Percentiles rank a stretch among this genome's conserved stretches.
Conservation (phyloP, 2,329 filamentous ascomycete genomes). For the Xylariales sp. region DNA sequence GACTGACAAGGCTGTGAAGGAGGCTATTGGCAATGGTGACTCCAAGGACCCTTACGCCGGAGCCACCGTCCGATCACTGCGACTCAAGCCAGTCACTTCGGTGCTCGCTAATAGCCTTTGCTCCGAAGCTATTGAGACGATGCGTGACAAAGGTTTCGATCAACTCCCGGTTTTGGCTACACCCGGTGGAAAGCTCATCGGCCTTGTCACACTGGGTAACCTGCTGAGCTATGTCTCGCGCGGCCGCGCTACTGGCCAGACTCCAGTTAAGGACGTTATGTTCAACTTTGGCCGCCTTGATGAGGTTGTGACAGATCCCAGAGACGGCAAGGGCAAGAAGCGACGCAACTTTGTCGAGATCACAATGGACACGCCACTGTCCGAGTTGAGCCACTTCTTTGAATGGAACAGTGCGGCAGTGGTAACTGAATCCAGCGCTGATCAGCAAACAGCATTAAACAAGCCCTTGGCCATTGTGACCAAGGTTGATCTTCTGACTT, state of each 20-base stretch:
- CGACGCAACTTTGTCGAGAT: conserved; percentile 87
- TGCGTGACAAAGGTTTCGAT: conserved; percentile 97
- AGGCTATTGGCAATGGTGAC: conserved; percentile 37
- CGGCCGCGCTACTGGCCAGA: conserved; percentile 70
- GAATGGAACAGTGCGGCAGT: conserved; percentile 98
- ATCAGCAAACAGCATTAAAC: conserved; percentile 44
- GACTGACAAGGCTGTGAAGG: conserved; percentile 39
- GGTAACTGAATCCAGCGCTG: conserved; percentile 71
- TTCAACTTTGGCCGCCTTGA: conserved; percentile 88
- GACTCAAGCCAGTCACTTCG: conserved; percentile 91
- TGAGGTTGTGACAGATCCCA: conserved; percentile 86
- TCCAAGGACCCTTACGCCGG: conserved; percentile 65
- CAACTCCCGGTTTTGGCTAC: conserved; percentile 85
- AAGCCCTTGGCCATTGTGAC: conserved; percentile 90
- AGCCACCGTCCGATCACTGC: conserved; percentile 76
- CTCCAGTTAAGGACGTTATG: conserved; percentile 83
- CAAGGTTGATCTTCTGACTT: conserved; percentile 92
- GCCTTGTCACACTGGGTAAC: conserved; percentile 92
- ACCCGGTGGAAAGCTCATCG: conserved; percentile 70
- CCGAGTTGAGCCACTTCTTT: conserved; percentile 84
- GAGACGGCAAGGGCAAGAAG: conserved; percentile 37
- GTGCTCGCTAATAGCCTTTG: conserved; percentile 68
- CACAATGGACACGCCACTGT: conserved; percentile 81
- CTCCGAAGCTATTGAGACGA: conserved; percentile 88
- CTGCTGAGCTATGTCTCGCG: conserved; percentile 85